Evolutionary conservation across 2,329 filamentous ascomycete species (phyloP).

Genomic region (Neobulgaria alba): DNA sequence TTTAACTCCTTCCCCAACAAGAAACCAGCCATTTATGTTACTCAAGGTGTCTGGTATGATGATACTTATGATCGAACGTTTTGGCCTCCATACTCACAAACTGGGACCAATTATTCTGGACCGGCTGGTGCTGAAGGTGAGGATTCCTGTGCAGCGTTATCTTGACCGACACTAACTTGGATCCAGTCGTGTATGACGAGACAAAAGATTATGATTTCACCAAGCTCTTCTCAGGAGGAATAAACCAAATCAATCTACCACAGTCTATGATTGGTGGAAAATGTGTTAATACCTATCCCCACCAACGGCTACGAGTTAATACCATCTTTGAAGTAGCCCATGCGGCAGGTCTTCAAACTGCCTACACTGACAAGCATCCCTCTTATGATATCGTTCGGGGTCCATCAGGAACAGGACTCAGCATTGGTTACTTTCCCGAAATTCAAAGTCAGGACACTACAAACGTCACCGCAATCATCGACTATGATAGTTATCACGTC

Average conservation of each 20-base stretch:
- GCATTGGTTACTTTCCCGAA: slow-evolving; percentile 28
- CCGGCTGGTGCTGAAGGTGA: slow-evolving; percentile 24
- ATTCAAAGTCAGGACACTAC: slow-evolving; percentile 15
- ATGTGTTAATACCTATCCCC: slow-evolving; percentile 23
- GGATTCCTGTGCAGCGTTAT: too few relatives aligned
- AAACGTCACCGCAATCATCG: slow-evolving; percentile 21
- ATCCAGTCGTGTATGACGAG: slow-evolving; percentile 22
- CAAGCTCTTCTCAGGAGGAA: slow-evolving; percentile 4
- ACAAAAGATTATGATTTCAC: slow-evolving; percentile 15
- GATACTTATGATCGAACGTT: slow-evolving; percentile 22
- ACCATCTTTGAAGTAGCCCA: slow-evolving; percentile 25
- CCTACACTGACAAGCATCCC: slow-evolving; percentile 28
- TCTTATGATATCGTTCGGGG: slow-evolving; percentile 27
- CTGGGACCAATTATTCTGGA: slow-evolving; percentile 18
- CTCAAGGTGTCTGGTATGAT: slow-evolving; percentile 11
- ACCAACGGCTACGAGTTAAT: slow-evolving; percentile 24
- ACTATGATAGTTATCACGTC: slow-evolving; percentile 25
- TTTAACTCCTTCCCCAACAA: too few relatives aligned
- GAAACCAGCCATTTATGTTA: too few relatives aligned
- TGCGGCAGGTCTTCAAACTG: slow-evolving; percentile 19
- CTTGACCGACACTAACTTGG: neutral
- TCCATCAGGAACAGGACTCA: slow-evolving; percentile 24
- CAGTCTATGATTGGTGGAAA: slow-evolving; percentile 13
- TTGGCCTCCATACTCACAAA: slow-evolving; percentile 12
- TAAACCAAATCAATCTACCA: slow-evolving; percentile 7